Percentiles rank a stretch among this genome's conserved stretches.
These are phyloP conservation scores for Takashimella tepidaria DNA, from an alignment of 1,284 basidiomycete species.

Conservation along the genomic window DNA sequence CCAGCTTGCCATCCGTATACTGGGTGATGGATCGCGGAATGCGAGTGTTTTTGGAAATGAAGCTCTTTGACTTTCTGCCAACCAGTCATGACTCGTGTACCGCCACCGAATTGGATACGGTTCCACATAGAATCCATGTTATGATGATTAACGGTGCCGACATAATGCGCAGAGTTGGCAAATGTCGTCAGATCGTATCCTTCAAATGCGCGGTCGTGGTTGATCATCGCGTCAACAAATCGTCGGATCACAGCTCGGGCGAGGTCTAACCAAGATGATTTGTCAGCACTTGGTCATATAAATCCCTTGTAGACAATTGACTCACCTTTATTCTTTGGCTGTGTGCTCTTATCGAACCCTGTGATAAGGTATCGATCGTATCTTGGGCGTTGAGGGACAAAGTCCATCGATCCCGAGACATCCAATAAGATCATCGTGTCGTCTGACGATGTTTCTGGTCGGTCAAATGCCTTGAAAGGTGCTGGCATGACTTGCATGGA, in stretches of 20 bases:
- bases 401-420: slow-evolving; percentile 20
- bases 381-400: slow-evolving; percentile 10
- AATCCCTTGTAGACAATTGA: too few relatives aligned
- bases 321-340: slow-evolving; percentile 21
- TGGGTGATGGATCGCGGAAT: slow-evolving; percentile 18
- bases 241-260: slow-evolving; percentile 20
- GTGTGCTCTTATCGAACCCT: slow-evolving; percentile 8
- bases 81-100: slow-evolving; percentile 22
- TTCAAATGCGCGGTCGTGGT: slow-evolving; percentile 11
- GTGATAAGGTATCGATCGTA: slow-evolving; percentile 19
- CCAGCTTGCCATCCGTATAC: slow-evolving; percentile 24
- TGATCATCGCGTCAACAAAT: slow-evolving; percentile 19
- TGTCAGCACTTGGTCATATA: background rate
- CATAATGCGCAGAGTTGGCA: slow-evolving; percentile 11
- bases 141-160: slow-evolving; percentile 14
- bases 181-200: slow-evolving; percentile 20
- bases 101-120: slow-evolving; percentile 14
- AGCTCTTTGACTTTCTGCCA: slow-evolving; percentile 24
- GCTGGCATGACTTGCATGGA: slow-evolving; percentile 21
- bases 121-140: slow-evolving; percentile 17
- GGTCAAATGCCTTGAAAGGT: slow-evolving; percentile 13
- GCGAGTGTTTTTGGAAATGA: slow-evolving; percentile 20
- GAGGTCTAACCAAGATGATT: slow-evolving; percentile 7
- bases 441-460: slow-evolving; percentile 8
- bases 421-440: slow-evolving; percentile 21